Evolutionary conservation across 495 filamentous ascomycete species (phyloP).

Genomic region (Glutinoglossum americanum): DNA sequence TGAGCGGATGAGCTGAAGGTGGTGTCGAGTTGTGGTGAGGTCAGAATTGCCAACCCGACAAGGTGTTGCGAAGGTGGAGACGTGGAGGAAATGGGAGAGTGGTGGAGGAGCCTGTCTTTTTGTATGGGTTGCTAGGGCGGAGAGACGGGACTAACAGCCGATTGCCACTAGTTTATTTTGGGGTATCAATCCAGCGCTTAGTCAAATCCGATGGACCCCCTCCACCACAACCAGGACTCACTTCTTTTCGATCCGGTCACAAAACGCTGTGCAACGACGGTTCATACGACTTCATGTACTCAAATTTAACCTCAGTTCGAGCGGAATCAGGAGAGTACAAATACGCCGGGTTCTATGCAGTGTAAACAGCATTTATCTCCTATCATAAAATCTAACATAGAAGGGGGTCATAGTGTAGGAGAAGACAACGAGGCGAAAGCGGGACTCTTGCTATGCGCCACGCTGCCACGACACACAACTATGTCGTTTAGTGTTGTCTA

Average conservation of each 20-base stretch:
- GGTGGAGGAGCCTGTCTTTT: not conserved
- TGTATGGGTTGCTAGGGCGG: slow-evolving; percentile 1
- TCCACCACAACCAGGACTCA: not conserved
- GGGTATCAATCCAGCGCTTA: not conserved
- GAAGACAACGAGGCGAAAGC: not conserved
- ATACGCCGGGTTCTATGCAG: not conserved
- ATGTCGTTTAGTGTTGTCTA: not conserved
- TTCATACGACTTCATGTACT: not conserved
- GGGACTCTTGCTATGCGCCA: not conserved
- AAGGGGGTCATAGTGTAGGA: not conserved
- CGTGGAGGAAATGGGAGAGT: not conserved
- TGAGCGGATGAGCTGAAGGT: not conserved
- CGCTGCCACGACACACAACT: not conserved
- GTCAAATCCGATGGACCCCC: not conserved
- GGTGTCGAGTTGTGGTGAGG: not conserved
- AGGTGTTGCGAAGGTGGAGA: not conserved
- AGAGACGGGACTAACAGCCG: not conserved
- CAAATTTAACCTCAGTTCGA: not conserved
- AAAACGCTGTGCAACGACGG: not conserved
- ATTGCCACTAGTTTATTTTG: not conserved
- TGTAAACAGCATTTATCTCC: not conserved
- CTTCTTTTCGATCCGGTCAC: not conserved
- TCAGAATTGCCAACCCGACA: not conserved
- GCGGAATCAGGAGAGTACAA: not conserved
- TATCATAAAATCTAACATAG: not conserved